Base-by-base conservation (phyloP, 768 basidiomycete genomes). In the Termitomyces sp. region DNA sequence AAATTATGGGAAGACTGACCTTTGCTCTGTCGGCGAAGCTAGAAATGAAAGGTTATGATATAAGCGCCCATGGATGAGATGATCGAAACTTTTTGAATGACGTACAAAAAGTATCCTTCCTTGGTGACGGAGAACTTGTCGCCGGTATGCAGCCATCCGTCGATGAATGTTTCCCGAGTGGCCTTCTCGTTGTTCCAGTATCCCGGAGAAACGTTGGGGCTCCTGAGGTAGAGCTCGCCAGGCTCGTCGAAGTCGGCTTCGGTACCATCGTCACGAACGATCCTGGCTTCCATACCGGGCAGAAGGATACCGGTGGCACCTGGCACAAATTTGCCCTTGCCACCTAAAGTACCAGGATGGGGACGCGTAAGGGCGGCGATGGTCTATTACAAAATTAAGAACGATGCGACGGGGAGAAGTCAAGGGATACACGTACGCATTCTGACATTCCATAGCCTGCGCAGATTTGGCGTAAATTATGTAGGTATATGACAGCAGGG, bases 21-120 rank as follows among this genome's bases (percentile, higher is more conserved):
- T 93, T 92, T n/a, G 80, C 78, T 56, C 92, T 81, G 70, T 93
- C 91, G 13, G 85, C 85, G 66, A 85, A 92, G 71, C 89, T 91
- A 59, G 12, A 45, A 24, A 35, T 38, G 22, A 33, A 32, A 33
- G 39, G n/a, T 11, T 44, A 36, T 24, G 24, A 4, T 55, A 51
- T 55, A 36, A 49, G 55, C 61, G 46, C 11, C 15, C 39, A 28
- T 6, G 3, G 16, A 36, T 11, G 32, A 36, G 33, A 32, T 20
- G 2, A 20, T 11, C 11, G 22, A 15, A 32, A n/a, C 18, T 58
- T 36, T 58, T 36, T 22, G 20, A 44, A 46, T 12, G 9, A 75
- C 85, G 45, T 61, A 91, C 89, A 82, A 92, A 68, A 91, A 85
- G 60, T 83, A 80, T 0, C 84, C 85, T 5, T 86, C 75, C 62